A percentile compares a stretch with the other conserved stretches of the same genome.
phyloP scores from a whole-genome alignment of 345 rosid species.

The Eutrema heterophyllum region DNA sequence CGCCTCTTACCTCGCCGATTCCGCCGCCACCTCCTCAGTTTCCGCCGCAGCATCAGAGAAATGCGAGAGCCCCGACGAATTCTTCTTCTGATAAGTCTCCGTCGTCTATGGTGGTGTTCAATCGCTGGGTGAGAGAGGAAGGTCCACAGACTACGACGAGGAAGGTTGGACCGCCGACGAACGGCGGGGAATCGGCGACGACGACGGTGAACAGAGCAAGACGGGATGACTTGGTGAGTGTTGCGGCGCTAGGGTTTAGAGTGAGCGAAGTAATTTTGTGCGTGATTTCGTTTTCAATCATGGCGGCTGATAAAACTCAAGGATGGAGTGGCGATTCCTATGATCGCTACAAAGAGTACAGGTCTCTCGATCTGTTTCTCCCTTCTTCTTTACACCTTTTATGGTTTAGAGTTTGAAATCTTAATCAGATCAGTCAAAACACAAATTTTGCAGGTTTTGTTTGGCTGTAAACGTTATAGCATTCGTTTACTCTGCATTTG shows the following conservation, averaged over 20 bases:
- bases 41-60: conserved; percentile 24
- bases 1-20: conserved; percentile 36
- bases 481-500: conserved; percentile 68
- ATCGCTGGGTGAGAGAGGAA: conserved; percentile 46
- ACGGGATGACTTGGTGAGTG: conserved; percentile 32
- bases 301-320: conserved; percentile 94
- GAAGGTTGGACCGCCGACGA: conserved; percentile 27
- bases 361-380: conserved; percentile 47
- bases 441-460: conserved; percentile 58
- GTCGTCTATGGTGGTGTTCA: conserved; percentile 31
- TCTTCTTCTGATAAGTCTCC: conserved; percentile 18
- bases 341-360: conserved; percentile 88
- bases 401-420: neutral
- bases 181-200: conserved; percentile 25
- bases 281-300: conserved; percentile 84
- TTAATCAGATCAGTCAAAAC: neutral
- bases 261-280: conserved; percentile 61
- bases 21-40: conserved; percentile 28
- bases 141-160: conserved; percentile 22
- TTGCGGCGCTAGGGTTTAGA: conserved; percentile 60
- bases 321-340: conserved; percentile 99
- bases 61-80: neutral
- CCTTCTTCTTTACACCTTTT: neutral
- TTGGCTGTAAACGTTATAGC: conserved; percentile 72
- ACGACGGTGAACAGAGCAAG: conserved; percentile 37